Evolutionary conservation across 2,329 filamentous ascomycete species (phyloP), one percentile per base, ranked within the genome.

Genomic region (Leptographium procerum): DNA sequence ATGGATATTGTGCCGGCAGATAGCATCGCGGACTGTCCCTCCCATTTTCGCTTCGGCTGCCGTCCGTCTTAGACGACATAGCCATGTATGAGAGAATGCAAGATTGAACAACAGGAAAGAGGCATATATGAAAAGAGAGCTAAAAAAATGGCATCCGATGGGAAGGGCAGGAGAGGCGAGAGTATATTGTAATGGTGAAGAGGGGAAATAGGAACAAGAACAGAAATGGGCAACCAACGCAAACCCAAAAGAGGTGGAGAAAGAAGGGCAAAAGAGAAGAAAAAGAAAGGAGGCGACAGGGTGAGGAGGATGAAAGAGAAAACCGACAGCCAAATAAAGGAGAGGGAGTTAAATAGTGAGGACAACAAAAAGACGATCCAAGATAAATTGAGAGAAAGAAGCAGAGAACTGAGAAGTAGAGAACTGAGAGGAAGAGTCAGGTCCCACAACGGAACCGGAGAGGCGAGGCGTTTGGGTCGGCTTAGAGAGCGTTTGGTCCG

Each of bases 361-460:
- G 26, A 40, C 14, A 47, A 28, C 47, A 36, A 55, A 56, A 48
- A 33, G 47, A 13, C 24, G 40, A 19, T 28, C 19, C 19, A 16
- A n/a, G n/a, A 43, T 22, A 43, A 43, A 22, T 7, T n/a, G 40
- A 52, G 34, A 31, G 26, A 45, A 28, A 29, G 4, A 45, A 28
- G 24, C 24, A 33, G 29, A 52, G 26, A 14, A 52, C 45, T 47
- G 50, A 59, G 29, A 43, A 29, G 28, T 9, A 55, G 14, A 45
- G 7, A 33, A 47, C 28, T 48, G 43, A 40, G 22, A 34, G 14
- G 22, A 22, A 8, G 45, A 43, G 57, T 50, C 29, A 52, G 48
- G 52, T n/a, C 47, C 40, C 56, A 58, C 53, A 57, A 47, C 56
- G 59, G 61, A 57, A 62, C 61, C 57, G 31, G 34, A 58, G 10